A percentile compares a stretch with the other conserved stretches of the same genome.
Conservation (phyloP, 768 basidiomycete genomes). For the Leccinum barrowsii region DNA sequence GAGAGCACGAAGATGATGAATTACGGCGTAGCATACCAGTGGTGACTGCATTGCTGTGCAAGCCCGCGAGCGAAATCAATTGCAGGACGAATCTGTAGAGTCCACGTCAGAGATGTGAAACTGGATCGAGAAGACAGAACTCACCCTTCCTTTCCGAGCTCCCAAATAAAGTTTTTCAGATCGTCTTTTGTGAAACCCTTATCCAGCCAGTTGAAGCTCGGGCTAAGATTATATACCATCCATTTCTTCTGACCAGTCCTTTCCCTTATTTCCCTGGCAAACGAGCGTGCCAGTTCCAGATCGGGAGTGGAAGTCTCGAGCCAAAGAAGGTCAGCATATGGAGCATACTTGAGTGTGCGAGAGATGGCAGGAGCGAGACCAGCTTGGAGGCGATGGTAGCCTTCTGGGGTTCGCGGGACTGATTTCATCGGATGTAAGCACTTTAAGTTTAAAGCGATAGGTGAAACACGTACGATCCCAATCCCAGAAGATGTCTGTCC, state of each 20-base stretch:
- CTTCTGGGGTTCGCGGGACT: conserved; percentile 88
- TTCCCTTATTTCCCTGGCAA: conserved; percentile 72
- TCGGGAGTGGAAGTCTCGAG: conserved; percentile 90
- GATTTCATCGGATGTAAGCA: conserved; percentile 2
- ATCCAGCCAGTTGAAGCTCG: conserved; percentile 90
- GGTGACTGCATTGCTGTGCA: conserved; percentile 78
- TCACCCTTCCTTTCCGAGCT: conserved; percentile 84
- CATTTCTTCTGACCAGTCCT: conserved; percentile 60
- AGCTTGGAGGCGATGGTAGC: conserved; percentile 84
- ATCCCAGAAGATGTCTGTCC: conserved; percentile 72
- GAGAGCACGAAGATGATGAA: not conserved
- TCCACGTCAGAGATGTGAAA: conserved; percentile 1
- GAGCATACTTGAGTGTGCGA: conserved; percentile 75
- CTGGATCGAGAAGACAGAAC: conserved; percentile 10
- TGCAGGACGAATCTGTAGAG: conserved; percentile 77
- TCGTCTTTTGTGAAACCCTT: conserved; percentile 75
- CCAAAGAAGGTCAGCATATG: conserved; percentile 89
- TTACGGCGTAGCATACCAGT: conserved; percentile 56
- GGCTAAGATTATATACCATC: conserved; percentile 92
- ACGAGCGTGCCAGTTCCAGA: conserved; percentile 71
- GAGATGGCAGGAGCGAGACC: conserved; percentile 82
- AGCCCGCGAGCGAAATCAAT: conserved; percentile 84
- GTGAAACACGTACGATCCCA: conserved; percentile 67
- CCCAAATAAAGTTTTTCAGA: conserved; percentile 85
- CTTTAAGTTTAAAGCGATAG: not conserved